Conservation (phyloP, 1,284 basidiomycete genomes). For the Tilletia walkeri region DNA sequence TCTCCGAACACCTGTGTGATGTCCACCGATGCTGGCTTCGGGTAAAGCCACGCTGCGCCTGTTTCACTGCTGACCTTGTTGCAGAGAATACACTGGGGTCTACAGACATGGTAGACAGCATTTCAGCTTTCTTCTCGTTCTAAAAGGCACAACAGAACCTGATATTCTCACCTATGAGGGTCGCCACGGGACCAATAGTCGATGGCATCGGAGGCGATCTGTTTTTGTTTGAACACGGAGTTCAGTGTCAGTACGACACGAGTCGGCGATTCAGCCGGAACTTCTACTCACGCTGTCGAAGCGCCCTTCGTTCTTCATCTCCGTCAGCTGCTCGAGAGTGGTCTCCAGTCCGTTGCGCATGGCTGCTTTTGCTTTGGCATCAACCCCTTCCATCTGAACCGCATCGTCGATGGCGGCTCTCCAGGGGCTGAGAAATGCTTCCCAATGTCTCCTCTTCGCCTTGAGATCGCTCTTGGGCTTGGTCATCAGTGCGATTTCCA, state of each 20-base stretch:
- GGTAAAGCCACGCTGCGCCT: not conserved
- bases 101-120: not conserved
- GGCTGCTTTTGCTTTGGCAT: not conserved
- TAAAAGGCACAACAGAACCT: too few species aligned
- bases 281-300: constrained; percentile 7
- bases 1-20: too few species aligned
- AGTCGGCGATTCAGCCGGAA: too few species aligned
- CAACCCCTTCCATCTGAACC: not conserved
- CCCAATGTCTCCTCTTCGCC: not conserved
- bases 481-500: constrained; percentile 3
- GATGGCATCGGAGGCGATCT: constrained; percentile 13
- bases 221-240: not conserved
- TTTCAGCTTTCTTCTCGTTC: not conserved
- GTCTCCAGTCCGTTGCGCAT: not conserved
- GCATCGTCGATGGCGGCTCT: not conserved
- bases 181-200: not conserved
- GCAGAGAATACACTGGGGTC: not conserved
- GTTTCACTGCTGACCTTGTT: not conserved
- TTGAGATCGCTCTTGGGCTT: not conserved
- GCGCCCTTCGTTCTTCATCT: constrained; percentile 1
- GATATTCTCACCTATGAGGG: not conserved
- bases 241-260: not conserved
- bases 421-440: not conserved
- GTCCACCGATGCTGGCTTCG: not conserved
- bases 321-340: not conserved